Percentiles rank a stretch among this genome's conserved stretches.
Evolutionary conservation across 208 protist genomes (phyloP).

Genomic region (Acanthamoeba lenticulata): DNA sequence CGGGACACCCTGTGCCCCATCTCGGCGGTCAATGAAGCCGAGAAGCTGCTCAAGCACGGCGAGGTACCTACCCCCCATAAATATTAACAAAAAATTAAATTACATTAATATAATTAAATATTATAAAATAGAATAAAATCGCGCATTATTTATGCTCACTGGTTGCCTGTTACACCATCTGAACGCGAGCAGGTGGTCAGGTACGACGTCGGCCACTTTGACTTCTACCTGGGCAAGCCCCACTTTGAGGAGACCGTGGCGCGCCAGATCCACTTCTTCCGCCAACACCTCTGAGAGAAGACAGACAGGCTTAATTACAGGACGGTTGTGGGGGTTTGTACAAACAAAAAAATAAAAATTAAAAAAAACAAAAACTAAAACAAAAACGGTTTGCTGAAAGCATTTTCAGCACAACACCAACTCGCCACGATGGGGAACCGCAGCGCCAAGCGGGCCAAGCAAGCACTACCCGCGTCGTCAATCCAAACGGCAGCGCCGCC

Average conservation of each 20-base stretch:
- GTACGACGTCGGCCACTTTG: conserved; percentile 3
- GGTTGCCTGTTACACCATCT: background rate
- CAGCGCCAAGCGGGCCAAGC: too few relatives aligned
- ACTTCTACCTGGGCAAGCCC: background rate
- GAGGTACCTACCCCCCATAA: background rate
- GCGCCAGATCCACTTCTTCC: conserved; percentile 15
- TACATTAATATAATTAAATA: background rate
- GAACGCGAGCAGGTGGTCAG: background rate
- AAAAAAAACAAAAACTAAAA: too few relatives aligned
- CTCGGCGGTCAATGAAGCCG: background rate
- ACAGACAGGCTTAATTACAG: too few relatives aligned
- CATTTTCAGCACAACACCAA: too few relatives aligned
- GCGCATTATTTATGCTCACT: background rate
- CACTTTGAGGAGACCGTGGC: background rate
- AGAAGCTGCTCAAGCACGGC: background rate
- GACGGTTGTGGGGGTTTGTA: too few relatives aligned
- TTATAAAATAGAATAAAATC: too few relatives aligned
- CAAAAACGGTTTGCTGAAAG: too few relatives aligned
- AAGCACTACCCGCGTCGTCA: too few relatives aligned
- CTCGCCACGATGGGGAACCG: too few relatives aligned
- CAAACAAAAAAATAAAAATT: too few relatives aligned
- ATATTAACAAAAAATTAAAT: background rate
- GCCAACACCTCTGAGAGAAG: background rate
- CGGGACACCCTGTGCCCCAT: background rate
- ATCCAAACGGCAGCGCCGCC: too few relatives aligned